These are phyloP conservation scores for Chytriomyces hyalinus DNA, from an alignment of 192 early-diverging fungal genomes.

Conservation along the genomic window DNA sequence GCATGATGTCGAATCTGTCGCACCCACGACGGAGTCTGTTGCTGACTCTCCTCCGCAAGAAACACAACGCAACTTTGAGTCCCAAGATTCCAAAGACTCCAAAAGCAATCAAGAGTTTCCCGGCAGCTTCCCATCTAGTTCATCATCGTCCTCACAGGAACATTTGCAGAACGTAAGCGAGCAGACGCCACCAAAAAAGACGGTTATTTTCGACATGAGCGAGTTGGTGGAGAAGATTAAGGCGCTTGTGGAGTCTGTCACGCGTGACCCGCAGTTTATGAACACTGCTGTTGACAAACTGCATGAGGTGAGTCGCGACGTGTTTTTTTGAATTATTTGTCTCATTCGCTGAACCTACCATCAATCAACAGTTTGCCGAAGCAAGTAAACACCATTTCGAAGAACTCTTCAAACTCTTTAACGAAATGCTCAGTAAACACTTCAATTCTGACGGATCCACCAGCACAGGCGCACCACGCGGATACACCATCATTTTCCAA, in stretches of 20 bases:
- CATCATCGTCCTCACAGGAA: background rate
- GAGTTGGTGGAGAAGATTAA: conserved; percentile 1
- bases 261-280: conserved; percentile 25
- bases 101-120: background rate
- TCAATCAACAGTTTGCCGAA: conserved; percentile 10
- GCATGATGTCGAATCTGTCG: conserved; percentile 27
- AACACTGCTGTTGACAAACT: conserved; percentile 9
- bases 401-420: conserved; percentile 27
- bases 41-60: background rate
- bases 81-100: background rate
- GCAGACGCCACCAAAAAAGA: background rate
- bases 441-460: too few species aligned
- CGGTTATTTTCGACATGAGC: conserved; percentile 5
- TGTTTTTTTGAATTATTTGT: background rate
- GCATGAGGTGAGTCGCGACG: conserved; percentile 5
- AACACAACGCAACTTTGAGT: too few species aligned
- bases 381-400: conserved; percentile 1
- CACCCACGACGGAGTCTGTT: conserved; percentile 1
- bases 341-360: background rate
- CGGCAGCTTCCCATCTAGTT: too few species aligned
- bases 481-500: conserved; percentile 8
- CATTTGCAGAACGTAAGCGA: background rate
- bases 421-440: conserved; percentile 7
- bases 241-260: conserved; percentile 11
- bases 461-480: background rate